phyloP scores from a whole-genome alignment of 345 rosid genomes.

The Acer yangbiense region DNA sequence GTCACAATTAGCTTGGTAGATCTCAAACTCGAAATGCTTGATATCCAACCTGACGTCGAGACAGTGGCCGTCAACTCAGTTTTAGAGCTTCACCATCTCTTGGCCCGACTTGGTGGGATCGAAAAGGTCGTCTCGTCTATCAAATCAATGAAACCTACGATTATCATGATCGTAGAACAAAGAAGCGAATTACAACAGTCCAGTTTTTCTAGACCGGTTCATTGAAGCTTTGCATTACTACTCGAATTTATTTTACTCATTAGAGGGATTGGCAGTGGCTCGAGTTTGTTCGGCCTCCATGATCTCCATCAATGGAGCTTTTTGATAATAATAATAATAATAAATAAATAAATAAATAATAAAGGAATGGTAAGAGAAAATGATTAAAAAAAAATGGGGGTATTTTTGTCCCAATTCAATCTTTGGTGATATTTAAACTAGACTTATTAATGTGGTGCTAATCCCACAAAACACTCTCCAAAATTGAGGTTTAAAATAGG shows the following conservation, averaged over 20 bases:
- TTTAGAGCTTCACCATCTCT: constrained; percentile 64
- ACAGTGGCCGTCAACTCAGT: constrained; percentile 79
- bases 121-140: constrained; percentile 58
- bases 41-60: constrained; percentile 50
- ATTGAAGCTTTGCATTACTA: constrained; percentile 80
- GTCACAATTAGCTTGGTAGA: no score
- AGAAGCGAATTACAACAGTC: constrained; percentile 83
- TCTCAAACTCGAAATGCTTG: constrained; percentile 49
- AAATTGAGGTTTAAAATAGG: no score
- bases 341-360: no score
- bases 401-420: no score
- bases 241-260: constrained; percentile 80
- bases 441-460: no score
- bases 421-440: no score
- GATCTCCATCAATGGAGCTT: no score
- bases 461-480: no score
- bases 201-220: constrained; percentile 71
- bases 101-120: constrained; percentile 65
- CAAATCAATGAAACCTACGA: constrained; percentile 63
- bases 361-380: no score
- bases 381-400: no score
- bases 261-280: constrained; percentile 53
- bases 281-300: not conserved
- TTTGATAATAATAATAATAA: no score
- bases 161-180: constrained; percentile 80